Evolutionary conservation across 2,329 filamentous ascomycete species (phyloP).

Genomic region (Graphilbum fragrans): DNA sequence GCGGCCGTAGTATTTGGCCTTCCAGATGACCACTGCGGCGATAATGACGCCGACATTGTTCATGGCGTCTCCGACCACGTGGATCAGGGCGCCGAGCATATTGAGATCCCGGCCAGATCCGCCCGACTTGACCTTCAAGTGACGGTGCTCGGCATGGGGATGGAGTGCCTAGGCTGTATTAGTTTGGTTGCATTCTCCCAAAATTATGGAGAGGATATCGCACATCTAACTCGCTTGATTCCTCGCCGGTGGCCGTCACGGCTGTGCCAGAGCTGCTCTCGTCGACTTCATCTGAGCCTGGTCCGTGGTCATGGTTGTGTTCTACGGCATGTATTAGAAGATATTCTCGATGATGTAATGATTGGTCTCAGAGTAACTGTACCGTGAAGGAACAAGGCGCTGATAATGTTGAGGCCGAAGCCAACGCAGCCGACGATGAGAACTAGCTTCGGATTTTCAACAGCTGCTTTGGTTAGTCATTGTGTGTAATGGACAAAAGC

Average conservation of each 20-base stretch:
- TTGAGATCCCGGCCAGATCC: constrained; percentile 46
- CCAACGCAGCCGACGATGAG: constrained; percentile 60
- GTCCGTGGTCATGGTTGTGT: constrained; percentile 17
- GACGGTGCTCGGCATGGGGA: constrained; percentile 37
- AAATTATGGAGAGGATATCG: too few relatives aligned
- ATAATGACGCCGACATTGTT: constrained; percentile 69
- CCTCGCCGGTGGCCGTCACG: too few relatives aligned
- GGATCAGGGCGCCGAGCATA: constrained; percentile 57
- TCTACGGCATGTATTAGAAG: constrained; percentile 9
- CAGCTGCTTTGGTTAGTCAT: constrained; percentile 18
- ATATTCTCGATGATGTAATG: not conserved
- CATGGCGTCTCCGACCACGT: constrained; percentile 59
- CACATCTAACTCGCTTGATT: too few relatives aligned
- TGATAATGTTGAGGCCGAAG: constrained; percentile 54
- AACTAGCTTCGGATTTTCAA: constrained; percentile 54
- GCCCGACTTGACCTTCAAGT: constrained; percentile 20
- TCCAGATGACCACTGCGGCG: constrained; percentile 58
- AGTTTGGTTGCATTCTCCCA: too few relatives aligned
- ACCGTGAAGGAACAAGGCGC: constrained; percentile 54
- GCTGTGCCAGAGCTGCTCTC: too few relatives aligned
- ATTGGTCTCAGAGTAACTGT: constrained; percentile 1
- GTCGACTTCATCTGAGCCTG: not conserved
- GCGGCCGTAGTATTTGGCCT: constrained; percentile 39
- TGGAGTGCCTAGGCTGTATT: constrained; percentile 9
- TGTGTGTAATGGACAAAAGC: not conserved